Evolutionary conservation across 106 monocot species (phyloP), one percentile per base, ranked within the genome.

Genomic region (Apostasia shenzhenica): DNA sequence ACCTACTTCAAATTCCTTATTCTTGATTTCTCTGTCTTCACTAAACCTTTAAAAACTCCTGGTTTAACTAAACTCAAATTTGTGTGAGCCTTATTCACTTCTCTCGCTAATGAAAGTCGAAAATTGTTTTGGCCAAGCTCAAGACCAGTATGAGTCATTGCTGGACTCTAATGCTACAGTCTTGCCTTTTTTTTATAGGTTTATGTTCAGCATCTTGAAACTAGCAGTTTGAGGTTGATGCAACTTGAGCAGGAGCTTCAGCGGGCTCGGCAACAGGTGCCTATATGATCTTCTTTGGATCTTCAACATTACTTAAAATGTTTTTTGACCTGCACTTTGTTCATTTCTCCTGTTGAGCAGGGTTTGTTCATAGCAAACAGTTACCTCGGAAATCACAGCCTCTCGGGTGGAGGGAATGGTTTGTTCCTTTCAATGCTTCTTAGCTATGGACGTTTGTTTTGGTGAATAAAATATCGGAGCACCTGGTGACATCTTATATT

Each of bases 171-270:
- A 45, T 44, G 45, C 41, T 13, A 3, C 8, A 50, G 48, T 59
- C 54, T 37, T 49, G 37, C 51, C 4, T 43, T 64, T 64, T 45
- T 59, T n/a, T n/a, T 40, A 5, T 68, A 93, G 93, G 93, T 84
- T 1, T 86, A 93, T 73, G 81, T 93, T 86, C 84, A 89, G 42
- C 89, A 94, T 67, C 75, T 94, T 26, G 93, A 94, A 66, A 90
- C 12, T 74, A 94, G 93, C 66, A 57, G 86, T 7, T 2, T 84
- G 43, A 94, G 82, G 76, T 66, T 94, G 73, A 51, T 68, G 1
- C 89, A 94, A 57, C 80, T 94, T n/a, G 93, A 94, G 65, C 93
- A 94, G 65, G 93, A 89, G 47, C 81, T 94, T 62, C 81, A 86
- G 42, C 76, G 82, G 64, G 93, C 86, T 55, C 67, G 89, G 5